Conservation (phyloP, 73 alveolate species). For the Breviolum minutum region DNA sequence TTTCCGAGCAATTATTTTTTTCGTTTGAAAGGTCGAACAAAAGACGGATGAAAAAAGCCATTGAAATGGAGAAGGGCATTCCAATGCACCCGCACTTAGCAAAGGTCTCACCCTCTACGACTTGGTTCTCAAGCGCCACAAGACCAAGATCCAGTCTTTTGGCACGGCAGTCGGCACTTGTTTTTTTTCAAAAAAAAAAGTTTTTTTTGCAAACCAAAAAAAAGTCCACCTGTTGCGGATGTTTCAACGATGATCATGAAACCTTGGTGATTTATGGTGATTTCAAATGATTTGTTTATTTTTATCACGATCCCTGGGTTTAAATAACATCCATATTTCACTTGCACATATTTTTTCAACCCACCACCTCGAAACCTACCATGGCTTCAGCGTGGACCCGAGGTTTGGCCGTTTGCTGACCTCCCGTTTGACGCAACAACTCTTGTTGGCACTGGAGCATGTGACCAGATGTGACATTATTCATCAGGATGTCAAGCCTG, state of each 20-base stretch:
- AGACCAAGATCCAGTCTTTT: conserved; percentile 14
- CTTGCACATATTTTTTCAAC: background rate
- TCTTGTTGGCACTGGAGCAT: conserved; percentile 69
- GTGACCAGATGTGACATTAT: conserved; percentile 14
- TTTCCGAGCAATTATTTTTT: background rate
- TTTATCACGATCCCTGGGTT: no score
- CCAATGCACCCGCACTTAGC: no score
- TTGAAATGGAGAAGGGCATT: no score
- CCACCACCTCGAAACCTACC: background rate
- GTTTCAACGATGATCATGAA: no score
- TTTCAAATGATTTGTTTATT: no score
- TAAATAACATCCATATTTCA: background rate
- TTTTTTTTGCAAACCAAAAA: background rate
- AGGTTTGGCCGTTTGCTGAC: conserved; percentile 5
- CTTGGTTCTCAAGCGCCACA: conserved; percentile 49
- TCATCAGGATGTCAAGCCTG: conserved; percentile 83
- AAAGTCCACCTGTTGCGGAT: no score
- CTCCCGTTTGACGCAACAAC: conserved; percentile 16
- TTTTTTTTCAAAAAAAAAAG: background rate
- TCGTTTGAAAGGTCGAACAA: no score
- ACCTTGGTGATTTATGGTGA: no score
- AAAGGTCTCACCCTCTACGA: conserved; percentile 74
- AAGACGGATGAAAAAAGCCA: no score
- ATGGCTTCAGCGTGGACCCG: background rate
- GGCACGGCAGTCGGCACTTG: background rate